Evolutionary conservation across 805 yeast species (phyloP).

Genomic region (Pichia phayaonensis): DNA sequence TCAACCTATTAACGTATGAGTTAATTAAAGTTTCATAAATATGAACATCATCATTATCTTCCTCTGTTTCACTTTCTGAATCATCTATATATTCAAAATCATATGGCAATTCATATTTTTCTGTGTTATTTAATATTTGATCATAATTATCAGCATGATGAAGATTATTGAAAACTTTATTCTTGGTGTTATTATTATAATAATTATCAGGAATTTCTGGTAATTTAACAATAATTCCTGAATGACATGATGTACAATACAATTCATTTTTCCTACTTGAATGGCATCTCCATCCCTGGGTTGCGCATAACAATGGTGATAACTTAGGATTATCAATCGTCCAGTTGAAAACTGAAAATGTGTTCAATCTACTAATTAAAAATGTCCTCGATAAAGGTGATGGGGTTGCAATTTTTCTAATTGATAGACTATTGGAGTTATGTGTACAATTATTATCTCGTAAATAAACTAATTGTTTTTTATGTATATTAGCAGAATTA

Average conservation of each 20-base stretch:
- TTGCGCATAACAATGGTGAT: slow-evolving; percentile 41
- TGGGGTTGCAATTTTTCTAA: not conserved
- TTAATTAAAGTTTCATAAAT: slow-evolving; percentile 19
- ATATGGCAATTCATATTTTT: slow-evolving; percentile 5
- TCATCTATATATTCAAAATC: slow-evolving; percentile 6
- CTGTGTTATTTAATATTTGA: slow-evolving; percentile 15
- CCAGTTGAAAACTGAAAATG: slow-evolving; percentile 45
- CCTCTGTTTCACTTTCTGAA: slow-evolving; percentile 11
- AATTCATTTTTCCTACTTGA: slow-evolving; percentile 26
- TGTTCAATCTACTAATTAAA: slow-evolving; percentile 35
- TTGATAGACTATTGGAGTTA: not conserved
- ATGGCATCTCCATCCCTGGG: slow-evolving; percentile 48
- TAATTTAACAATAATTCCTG: slow-evolving; percentile 21
- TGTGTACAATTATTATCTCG: slow-evolving; percentile 3
- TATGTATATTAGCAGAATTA: not conserved
- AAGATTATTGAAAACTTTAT: slow-evolving; percentile 1
- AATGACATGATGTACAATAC: slow-evolving; percentile 28
- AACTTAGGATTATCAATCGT: slow-evolving; percentile 26
- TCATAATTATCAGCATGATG: slow-evolving; percentile 6
- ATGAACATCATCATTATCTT: slow-evolving; percentile 17
- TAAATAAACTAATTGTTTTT: slow-evolving; percentile 5
- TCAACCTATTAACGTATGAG: slow-evolving; percentile 20
- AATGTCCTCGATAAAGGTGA: slow-evolving; percentile 10
- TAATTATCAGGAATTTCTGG: slow-evolving; percentile 10
- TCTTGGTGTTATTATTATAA: not conserved